Evolutionary conservation across 441 rosid species (phyloP), one percentile per base, ranked within the genome.

Genomic region (Populus tomentosa): DNA sequence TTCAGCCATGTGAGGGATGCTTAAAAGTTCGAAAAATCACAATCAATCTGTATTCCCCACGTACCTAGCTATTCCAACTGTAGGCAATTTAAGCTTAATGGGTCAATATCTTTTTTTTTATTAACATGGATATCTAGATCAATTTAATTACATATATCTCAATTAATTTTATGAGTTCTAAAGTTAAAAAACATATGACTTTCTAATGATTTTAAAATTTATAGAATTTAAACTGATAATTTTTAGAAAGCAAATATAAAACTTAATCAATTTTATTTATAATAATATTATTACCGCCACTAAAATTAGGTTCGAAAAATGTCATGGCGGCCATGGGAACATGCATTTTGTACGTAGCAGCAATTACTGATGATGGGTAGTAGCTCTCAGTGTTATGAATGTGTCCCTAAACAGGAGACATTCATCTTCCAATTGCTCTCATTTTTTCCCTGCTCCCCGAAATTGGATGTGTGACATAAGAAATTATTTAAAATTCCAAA

Each of bases 391-490:
- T 24, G 71, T 33, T 53, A 75, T 21, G 38, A 80, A 40, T n/a
- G 64, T 80, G 83, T 74, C 78, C 35, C 36, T 2, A 28, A 64
- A 53, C n/a, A 74, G 79, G 84, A 71, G 78, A 80, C 81, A 67
- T 46, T 65, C 70, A 6, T 71, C 73, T 65, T 33, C 50, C 50
- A 10, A 10, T 10, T 10, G 50, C 50, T 11, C 11, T 40, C 14
- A 3, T 36, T 10, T 40, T 40, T 40, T 40, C 50, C 3, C 46
- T 10, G 50, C 50, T 2, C 20, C 46, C 18, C 68, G 61, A 72
- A 75, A 40, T 10, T 40, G 50, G 50, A 40, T 3, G 0, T 10
- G 40, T 36, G 40, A 36, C 10, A 36, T 36, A 10, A 36, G 1
- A 10, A 40, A 40, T 40, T 40, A 40, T 40, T 40, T 40, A 10